Conservation (phyloP, 78 protist species). For the Tieghemostelium lacteum region DNA sequence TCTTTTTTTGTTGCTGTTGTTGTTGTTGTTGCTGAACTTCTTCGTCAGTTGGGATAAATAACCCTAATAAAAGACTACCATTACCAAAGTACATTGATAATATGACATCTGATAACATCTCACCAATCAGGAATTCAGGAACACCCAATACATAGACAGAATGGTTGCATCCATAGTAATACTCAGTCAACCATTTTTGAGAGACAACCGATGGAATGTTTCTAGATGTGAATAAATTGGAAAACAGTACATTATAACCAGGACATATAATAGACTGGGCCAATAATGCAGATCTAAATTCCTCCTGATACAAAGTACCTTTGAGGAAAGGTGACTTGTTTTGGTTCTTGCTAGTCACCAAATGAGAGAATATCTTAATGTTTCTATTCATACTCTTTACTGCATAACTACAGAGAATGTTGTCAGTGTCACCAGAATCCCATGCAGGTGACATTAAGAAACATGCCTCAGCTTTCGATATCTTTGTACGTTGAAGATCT, state of each 20-base stretch:
- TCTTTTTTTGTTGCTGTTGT: neutral
- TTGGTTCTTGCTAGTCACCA: constrained; percentile 36
- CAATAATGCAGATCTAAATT: constrained; percentile 54
- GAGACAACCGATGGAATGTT: constrained; percentile 47
- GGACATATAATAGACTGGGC: constrained; percentile 73
- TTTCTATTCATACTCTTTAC: constrained; percentile 59
- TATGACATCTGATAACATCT: constrained; percentile 52
- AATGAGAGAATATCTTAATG: constrained; percentile 52
- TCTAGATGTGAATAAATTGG: constrained; percentile 70
- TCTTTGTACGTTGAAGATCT: constrained; percentile 55
- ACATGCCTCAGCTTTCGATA: constrained; percentile 57
- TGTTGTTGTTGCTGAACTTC: neutral
- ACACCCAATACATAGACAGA: constrained; percentile 21
- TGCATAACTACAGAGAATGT: constrained; percentile 62
- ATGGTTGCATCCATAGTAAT: constrained; percentile 71
- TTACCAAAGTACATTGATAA: constrained; percentile 75
- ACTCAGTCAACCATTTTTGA: constrained; percentile 65
- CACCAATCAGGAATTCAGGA: constrained; percentile 71
- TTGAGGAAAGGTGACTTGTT: constrained; percentile 66
- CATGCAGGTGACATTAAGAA: constrained; percentile 45
- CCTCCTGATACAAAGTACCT: constrained; percentile 69
- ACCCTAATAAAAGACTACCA: constrained; percentile 65
- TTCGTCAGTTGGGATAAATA: constrained; percentile 12
- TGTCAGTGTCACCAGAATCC: constrained; percentile 60
- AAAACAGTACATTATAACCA: constrained; percentile 65